Evolutionary conservation across 192 early-diverging fungal species (phyloP).

Genomic region (Pilobolus umbonatus): DNA sequence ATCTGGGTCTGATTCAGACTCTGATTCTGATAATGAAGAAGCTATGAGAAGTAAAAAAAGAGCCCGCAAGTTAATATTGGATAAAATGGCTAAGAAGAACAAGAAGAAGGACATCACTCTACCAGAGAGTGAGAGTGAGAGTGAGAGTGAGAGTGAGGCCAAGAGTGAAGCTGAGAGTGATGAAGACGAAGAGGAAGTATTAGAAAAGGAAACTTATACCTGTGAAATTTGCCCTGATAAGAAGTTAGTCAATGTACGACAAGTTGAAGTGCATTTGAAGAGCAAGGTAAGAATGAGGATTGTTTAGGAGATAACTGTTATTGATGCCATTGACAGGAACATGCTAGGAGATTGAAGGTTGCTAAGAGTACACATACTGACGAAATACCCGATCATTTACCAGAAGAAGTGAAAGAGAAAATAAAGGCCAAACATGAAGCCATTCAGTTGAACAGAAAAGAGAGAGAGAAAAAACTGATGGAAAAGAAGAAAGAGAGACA

Average conservation of each 20-base stretch:
- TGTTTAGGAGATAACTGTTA: neutral
- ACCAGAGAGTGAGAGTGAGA: slow-evolving; percentile 5
- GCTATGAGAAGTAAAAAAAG: neutral
- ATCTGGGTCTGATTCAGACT: slow-evolving; percentile 10
- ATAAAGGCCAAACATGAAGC: slow-evolving; percentile 4
- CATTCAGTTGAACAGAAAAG: neutral
- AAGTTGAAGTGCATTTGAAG: slow-evolving; percentile 28
- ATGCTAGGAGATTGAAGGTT: slow-evolving; percentile 14
- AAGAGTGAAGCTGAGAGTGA: neutral
- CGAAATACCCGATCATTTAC: slow-evolving; percentile 6
- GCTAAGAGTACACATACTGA: slow-evolving; percentile 12
- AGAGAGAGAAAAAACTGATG: neutral
- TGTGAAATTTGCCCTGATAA: slow-evolving; percentile 28
- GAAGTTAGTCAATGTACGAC: slow-evolving; percentile 14
- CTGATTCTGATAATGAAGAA: slow-evolving; percentile 17
- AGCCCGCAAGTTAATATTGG: slow-evolving; percentile 1
- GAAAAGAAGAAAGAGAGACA: slow-evolving; percentile 17
- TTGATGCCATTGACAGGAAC: slow-evolving; percentile 2
- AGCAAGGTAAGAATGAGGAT: slow-evolving; percentile 11
- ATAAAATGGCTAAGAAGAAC: neutral
- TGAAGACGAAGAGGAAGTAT: slow-evolving; percentile 15
- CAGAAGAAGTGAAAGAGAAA: neutral
- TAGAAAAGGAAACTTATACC: slow-evolving; percentile 12
- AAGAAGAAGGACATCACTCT: neutral
- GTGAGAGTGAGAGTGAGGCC: neutral